Conservation (phyloP, 495 filamentous ascomycete species). For the Neurospora cerealis region DNA sequence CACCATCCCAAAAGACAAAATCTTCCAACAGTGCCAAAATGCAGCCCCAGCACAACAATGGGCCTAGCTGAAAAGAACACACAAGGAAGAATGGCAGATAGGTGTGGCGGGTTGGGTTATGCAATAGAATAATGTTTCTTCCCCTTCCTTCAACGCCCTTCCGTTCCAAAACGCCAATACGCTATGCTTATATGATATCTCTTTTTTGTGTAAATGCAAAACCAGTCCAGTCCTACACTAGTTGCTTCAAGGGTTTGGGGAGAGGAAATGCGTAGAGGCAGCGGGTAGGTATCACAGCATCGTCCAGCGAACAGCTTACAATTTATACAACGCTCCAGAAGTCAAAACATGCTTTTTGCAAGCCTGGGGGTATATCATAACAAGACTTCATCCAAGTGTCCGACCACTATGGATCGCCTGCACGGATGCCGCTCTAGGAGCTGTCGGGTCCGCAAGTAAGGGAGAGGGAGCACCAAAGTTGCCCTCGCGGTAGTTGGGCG, state of each 20-base stretch:
- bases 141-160: constrained; percentile 1
- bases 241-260: background rate
- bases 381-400: constrained; percentile 31
- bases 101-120: background rate
- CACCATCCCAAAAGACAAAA: background rate
- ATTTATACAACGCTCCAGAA: constrained; percentile 1
- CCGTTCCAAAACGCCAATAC: constrained; percentile 12
- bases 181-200: constrained; percentile 17
- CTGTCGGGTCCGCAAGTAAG: constrained; percentile 31
- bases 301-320: constrained; percentile 9
- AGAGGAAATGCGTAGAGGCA: constrained; percentile 1
- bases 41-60: background rate
- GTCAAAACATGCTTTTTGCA: constrained; percentile 5
- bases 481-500: constrained; percentile 21
- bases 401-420: constrained; percentile 43
- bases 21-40: background rate
- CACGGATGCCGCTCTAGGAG: constrained; percentile 34
- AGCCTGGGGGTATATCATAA: constrained; percentile 16
- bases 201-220: constrained; percentile 5
- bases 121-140: background rate
- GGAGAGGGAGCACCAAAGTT: constrained; percentile 34
- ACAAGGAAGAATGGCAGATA: background rate
- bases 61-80: background rate
- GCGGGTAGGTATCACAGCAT: constrained; percentile 8
- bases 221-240: background rate